These are phyloP conservation scores for Aureobasidium vineae DNA, from an alignment of 2,329 filamentous ascomycete species.

Conservation along the genomic window DNA sequence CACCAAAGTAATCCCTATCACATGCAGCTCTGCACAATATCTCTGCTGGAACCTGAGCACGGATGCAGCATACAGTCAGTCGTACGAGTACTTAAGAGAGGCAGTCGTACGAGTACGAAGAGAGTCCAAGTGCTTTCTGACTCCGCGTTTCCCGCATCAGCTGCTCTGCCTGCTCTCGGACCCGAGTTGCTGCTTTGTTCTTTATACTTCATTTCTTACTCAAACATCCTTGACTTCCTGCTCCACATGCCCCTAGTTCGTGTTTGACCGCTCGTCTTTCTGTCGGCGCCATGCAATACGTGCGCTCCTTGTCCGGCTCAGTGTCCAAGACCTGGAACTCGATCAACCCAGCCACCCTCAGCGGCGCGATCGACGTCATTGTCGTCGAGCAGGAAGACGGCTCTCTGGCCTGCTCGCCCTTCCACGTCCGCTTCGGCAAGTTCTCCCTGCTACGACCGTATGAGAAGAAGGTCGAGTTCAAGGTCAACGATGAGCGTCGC, in stretches of 20 bases:
- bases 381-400: conserved; percentile 96
- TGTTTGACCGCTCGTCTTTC: neutral
- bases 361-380: conserved; percentile 97
- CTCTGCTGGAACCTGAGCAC: neutral
- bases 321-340: conserved; percentile 99
- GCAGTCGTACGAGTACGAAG: conserved; percentile 4
- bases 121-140: neutral
- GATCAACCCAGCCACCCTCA: conserved; percentile 95
- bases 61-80: neutral
- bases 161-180: conserved; percentile 14
- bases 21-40: neutral
- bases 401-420: conserved; percentile 84
- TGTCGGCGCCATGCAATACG: conserved; percentile 82
- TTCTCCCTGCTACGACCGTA: conserved; percentile 92
- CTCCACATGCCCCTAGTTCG: conserved; percentile 1
- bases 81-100: neutral
- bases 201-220: conserved; percentile 12
- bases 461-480: conserved; percentile 99
- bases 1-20: neutral
- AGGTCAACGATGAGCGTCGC: conserved; percentile 88
- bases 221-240: conserved; percentile 16
- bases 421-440: conserved; percentile 98
- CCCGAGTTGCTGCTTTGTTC: conserved; percentile 12
- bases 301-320: conserved; percentile 88
- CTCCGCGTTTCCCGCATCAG: conserved; percentile 24